Conservation (phyloP, 176 grass and related monocot genomes). For the Hyparrhenia diplandra region DNA sequence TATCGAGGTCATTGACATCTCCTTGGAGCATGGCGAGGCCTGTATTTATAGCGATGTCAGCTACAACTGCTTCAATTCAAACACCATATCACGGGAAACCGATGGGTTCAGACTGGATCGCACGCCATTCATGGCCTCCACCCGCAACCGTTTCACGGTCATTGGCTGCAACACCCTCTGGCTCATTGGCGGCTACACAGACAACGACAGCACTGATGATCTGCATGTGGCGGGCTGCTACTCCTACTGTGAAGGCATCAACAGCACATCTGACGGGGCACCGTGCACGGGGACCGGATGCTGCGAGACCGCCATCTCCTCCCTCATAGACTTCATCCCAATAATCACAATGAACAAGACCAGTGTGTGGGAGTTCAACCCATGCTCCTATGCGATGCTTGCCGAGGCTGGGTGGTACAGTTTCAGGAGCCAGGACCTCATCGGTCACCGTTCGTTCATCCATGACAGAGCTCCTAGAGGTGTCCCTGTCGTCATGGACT, state of each 20-base stretch:
- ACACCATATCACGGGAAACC: no score
- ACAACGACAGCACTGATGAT: no score
- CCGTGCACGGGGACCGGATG: slow-evolving; percentile 23
- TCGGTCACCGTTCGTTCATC: not conserved
- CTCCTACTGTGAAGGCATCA: slow-evolving; percentile 31
- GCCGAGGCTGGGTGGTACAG: slow-evolving; percentile 24
- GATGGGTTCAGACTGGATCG: no score
- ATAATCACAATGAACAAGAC: not conserved
- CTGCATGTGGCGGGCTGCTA: not conserved
- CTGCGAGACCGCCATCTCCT: slow-evolving; percentile 2
- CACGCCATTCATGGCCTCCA: slow-evolving; percentile 1
- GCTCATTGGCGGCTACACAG: not conserved
- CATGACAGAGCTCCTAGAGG: not conserved
- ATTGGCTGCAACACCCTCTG: slow-evolving; percentile 28
- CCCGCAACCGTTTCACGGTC: slow-evolving; percentile 24
- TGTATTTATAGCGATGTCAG: not conserved
- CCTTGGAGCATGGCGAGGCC: slow-evolving; percentile 19
- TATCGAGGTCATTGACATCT: slow-evolving; percentile 10
- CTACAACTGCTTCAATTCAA: not conserved
- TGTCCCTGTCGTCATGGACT: not conserved
- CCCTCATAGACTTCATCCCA: no score
- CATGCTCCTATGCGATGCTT: slow-evolving; percentile 25
- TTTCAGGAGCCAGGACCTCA: slow-evolving; percentile 11
- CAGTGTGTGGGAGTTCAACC: not conserved
- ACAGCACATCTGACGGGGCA: not conserved